Base-by-base conservation (phyloP, 495 filamentous ascomycete species). In the Staphylotrichum longicolle region DNA sequence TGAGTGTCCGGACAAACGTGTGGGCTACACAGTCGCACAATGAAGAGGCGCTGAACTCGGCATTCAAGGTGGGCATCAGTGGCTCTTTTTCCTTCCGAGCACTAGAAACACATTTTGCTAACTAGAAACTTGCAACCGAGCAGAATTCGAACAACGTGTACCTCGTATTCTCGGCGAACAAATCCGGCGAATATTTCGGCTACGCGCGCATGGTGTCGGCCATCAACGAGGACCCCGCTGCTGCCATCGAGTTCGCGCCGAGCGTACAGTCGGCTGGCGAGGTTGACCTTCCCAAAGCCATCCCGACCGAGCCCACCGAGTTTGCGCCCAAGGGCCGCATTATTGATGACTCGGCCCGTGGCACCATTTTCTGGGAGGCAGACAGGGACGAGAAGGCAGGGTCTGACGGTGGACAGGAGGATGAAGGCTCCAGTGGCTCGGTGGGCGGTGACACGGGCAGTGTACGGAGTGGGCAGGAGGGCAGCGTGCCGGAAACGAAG, bases 21-120 rank as follows among this genome's bases (percentile, higher is more conserved):
- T 98, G 94, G 94, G 91, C 94, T 7, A 98, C 94, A 1, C 94
- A 98, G 72, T 85, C 86, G 12, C 94, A 98, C 70, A 98, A 98
- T 61, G 94, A 98, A 73, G 81, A 84, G 35, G 75, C 76, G 37
- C 75, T 98, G 61, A 98, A 96, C 71, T 81, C 86, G 60, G 94
- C 93, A 0, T 98, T 86, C 70, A 82, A 90, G 79, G 91, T 95
- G 74, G 77, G 85, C 67, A 27, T 1, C 20, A 42, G 2, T 12
- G 35, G 30, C 54, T 42, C 49, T 52, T 14, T n/a, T 3, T 11
- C 27, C 32, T 53, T 56, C 45, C 15, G 5, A 10, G 6, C 37
- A 39, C 5, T 5, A 2, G 37, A 2, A 39, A 39, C 37, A 39
- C 37, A 39, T 39, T 1, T 27, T 27, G 37, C 37, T 39, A 2